A percentile compares a stretch with the other conserved stretches of the same genome.
phyloP scores from a whole-genome alignment of 441 rosid genomes.

The Breynia disticha region DNA sequence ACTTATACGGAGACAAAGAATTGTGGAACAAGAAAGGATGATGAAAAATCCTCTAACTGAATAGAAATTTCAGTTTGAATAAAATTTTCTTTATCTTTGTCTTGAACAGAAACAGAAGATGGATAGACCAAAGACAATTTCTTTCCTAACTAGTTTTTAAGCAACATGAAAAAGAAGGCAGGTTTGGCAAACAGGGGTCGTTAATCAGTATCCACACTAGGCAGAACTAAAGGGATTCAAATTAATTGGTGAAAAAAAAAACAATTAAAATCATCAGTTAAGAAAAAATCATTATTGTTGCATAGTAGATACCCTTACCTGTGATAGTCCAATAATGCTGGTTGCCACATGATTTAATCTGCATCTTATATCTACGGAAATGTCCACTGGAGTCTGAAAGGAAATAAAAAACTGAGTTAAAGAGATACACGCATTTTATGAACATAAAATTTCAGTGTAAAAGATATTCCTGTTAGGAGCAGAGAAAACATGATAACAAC shows the following conservation, averaged over 20 bases:
- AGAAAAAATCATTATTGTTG: background rate
- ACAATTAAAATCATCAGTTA: background rate
- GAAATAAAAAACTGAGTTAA: constrained; percentile 13
- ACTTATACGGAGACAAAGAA: too few relatives aligned
- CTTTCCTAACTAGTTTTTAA: too few relatives aligned
- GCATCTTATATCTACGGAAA: constrained; percentile 80
- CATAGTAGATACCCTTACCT: constrained; percentile 33
- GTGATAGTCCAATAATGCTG: constrained; percentile 70
- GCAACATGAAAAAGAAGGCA: too few relatives aligned
- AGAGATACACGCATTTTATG: background rate
- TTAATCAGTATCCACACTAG: background rate
- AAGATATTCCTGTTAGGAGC: too few relatives aligned
- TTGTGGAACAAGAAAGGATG: too few relatives aligned
- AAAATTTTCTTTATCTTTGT: too few relatives aligned
- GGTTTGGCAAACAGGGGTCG: too few relatives aligned
- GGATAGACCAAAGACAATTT: too few relatives aligned
- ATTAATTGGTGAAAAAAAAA: background rate
- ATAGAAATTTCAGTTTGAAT: too few relatives aligned
- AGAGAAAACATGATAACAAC: background rate
- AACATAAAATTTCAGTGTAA: too few relatives aligned
- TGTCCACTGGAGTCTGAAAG: constrained; percentile 59
- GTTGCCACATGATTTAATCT: constrained; percentile 81
- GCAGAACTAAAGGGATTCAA: background rate
- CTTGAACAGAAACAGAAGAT: too few relatives aligned
- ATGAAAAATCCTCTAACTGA: too few relatives aligned